phyloP scores from a whole-genome alignment of 108 stramenopile species.

The Nitzschia palea region DNA sequence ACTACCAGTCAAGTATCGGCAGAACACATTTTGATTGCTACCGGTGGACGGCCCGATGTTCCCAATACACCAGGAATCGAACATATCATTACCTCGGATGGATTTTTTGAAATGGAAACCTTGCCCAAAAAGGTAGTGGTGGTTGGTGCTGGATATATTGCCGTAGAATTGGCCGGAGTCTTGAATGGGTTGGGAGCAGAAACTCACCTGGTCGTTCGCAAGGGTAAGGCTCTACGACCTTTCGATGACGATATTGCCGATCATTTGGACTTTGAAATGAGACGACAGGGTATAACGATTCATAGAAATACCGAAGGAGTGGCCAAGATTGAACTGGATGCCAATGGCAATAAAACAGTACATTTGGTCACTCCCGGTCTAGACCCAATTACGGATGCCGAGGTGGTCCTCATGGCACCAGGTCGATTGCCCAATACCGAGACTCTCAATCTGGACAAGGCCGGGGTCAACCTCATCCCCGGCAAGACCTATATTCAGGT shows the following conservation, averaged over 20 bases:
- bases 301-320: conserved; percentile 75
- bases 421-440: conserved; percentile 74
- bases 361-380: conserved; percentile 39
- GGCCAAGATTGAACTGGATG: conserved; percentile 52
- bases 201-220: conserved; percentile 62
- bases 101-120: conserved; percentile 90
- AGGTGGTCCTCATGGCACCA: conserved; percentile 80
- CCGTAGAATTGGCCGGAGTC: conserved; percentile 93
- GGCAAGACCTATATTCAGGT: conserved; percentile 53
- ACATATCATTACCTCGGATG: conserved; percentile 83
- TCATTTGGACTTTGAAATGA: conserved; percentile 72
- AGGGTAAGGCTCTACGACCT: conserved; percentile 60
- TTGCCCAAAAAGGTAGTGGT: conserved; percentile 86
- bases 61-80: conserved; percentile 76
- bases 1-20: conserved; percentile 39
- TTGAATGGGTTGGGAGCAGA: conserved; percentile 78
- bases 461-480: conserved; percentile 49
- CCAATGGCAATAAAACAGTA: conserved; percentile 57
- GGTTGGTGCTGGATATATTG: conserved; percentile 98
- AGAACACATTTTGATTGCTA: conserved; percentile 86
- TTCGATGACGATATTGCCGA: conserved; percentile 87
- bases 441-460: conserved; percentile 59
- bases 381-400: conserved; percentile 65
- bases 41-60: conserved; percentile 81
- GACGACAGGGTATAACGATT: conserved; percentile 60